Evolutionary conservation across 2,329 filamentous ascomycete genomes (phyloP), one percentile per base, ranked within the genome.

Genomic region (Phialophora verrucosa): DNA sequence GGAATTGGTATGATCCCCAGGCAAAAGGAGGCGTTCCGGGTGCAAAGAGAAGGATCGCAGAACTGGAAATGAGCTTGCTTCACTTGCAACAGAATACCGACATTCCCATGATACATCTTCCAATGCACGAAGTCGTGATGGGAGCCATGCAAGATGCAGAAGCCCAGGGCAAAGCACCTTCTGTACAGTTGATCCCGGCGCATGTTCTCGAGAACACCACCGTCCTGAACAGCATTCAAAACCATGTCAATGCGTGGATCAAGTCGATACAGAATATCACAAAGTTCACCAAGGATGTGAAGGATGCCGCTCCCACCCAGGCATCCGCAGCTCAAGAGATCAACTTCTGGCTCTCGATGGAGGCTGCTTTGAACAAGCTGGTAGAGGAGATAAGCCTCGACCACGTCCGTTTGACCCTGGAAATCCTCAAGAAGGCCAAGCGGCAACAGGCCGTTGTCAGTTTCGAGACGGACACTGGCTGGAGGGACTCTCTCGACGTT

Each of bases 311-410:
- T 11, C 88, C 92, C 0, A 76, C 89, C 77, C 84, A 86, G 71
- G 85, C 88, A 35, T 96, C 93, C 25, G 95, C 95, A 35, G 94
- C 92, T 64, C 95, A 98, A 78, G 95, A 99, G 78, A 97, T 99
- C 78, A 97, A 97, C 78, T 99, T 99, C 76, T 99, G 95, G 95
- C 79, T 99, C 59, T 96, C 93, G 1, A 97, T 99, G 91, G 96
- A 99, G 78, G 91, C 90, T 17, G 92, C 93, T 4, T 80, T 99
- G 70, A 93, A 97, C 77, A 90, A 90, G 31, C 97, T 99, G 66
- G 94, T 97, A 77, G 87, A 85, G 49, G 94, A 98, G 78, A 85
- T 99, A 64, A 85, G 89, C 69, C 93, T 93, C 70, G 92, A 96
- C 63, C 95, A 95, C 31, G 94, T 99, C 23, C 85, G 88, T 72